phyloP scores from a whole-genome alignment of 2,329 filamentous ascomycete species.

The Trichoderma harzianum region DNA sequence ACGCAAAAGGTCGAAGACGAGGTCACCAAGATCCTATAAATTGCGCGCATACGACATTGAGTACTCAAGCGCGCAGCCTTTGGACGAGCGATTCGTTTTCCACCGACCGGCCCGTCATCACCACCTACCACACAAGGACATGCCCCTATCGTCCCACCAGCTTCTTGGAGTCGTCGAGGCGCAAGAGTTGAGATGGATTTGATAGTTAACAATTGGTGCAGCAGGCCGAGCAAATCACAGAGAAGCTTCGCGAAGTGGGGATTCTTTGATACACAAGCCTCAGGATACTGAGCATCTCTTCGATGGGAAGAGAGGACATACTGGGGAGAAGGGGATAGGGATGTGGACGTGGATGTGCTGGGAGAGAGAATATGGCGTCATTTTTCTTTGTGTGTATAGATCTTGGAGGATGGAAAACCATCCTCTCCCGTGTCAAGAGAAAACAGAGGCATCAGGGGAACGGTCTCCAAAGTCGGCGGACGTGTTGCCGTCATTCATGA shows the following conservation, averaged over 20 bases:
- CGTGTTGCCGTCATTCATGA: not conserved
- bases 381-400: constrained; percentile 39
- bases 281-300: constrained; percentile 34
- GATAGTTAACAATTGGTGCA: constrained; percentile 22
- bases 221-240: constrained; percentile 29
- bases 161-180: constrained; percentile 4
- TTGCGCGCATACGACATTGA: constrained; percentile 23
- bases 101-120: not conserved
- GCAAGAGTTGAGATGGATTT: constrained; percentile 27
- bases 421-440: constrained; percentile 42
- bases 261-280: constrained; percentile 31
- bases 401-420: constrained; percentile 46
- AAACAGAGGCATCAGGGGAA: not conserved
- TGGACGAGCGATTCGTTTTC: not conserved
- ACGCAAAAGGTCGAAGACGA: constrained; percentile 73
- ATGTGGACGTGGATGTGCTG: constrained; percentile 22
- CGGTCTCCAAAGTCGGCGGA: not conserved
- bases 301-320: constrained; percentile 34
- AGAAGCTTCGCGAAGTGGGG: constrained; percentile 29
- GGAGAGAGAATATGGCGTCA: constrained; percentile 25
- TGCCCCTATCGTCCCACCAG: constrained; percentile 3
- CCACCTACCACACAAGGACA: not conserved
- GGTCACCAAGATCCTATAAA: constrained; percentile 84
- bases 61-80: not conserved
- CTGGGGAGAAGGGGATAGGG: constrained; percentile 11